Conservation (phyloP, 805 yeast species). For the Candida mattraensis region DNA sequence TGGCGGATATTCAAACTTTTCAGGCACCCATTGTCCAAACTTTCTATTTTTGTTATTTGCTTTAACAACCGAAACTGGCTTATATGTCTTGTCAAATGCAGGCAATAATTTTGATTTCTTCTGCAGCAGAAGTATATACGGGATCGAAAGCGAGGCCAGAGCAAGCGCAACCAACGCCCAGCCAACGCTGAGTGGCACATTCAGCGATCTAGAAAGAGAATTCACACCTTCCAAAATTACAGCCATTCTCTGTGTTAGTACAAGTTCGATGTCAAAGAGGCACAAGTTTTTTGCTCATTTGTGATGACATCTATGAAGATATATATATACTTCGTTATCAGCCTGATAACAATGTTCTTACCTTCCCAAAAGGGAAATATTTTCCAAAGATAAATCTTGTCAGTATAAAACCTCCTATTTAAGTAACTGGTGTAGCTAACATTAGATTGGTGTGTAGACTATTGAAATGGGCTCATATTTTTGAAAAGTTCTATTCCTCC, state of each 20-base stretch:
- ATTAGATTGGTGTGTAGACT: too few relatives aligned
- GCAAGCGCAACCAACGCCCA: slow-evolving; percentile 10
- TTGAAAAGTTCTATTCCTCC: too few relatives aligned
- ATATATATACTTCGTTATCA: slow-evolving; percentile 6
- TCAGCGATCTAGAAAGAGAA: slow-evolving; percentile 2
- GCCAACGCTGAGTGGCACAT: slow-evolving; percentile 10
- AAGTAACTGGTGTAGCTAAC: not conserved
- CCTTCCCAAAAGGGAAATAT: slow-evolving; percentile 22
- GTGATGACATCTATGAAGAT: not conserved
- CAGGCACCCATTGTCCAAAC: slow-evolving; percentile 55
- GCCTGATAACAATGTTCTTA: slow-evolving; percentile 19
- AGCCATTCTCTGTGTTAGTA: slow-evolving; percentile 6
- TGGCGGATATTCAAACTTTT: slow-evolving; percentile 46
- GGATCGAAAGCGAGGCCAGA: slow-evolving; percentile 1
- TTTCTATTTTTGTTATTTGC: slow-evolving; percentile 47
- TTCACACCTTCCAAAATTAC: slow-evolving; percentile 4
- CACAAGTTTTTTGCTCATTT: not conserved
- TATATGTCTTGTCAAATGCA: slow-evolving; percentile 18
- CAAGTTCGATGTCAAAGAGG: not conserved
- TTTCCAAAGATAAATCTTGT: slow-evolving; percentile 24
- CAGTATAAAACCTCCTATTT: too few relatives aligned
- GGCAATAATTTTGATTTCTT: slow-evolving; percentile 4
- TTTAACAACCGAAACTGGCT: slow-evolving; percentile 34
- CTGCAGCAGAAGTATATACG: slow-evolving; percentile 2
- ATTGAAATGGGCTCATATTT: too few relatives aligned